Evolutionary conservation across 2,329 filamentous ascomycete genomes (phyloP), one percentile per base, ranked within the genome.

Genomic region (Nemania bipapillata): DNA sequence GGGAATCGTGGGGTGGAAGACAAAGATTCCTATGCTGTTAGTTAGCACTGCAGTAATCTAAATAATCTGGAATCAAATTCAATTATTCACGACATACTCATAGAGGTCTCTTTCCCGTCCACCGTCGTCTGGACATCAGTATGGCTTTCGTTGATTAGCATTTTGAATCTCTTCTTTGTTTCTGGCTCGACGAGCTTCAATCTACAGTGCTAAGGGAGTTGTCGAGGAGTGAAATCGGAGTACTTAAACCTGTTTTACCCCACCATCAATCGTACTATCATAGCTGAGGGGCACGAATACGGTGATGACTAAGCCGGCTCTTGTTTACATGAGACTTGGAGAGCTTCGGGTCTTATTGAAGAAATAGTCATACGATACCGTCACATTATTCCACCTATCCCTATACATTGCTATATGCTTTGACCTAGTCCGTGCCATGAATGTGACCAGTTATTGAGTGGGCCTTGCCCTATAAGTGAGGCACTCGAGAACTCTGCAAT

Each of bases 1-100:
- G 0, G 93, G 88, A 73, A 97, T 91, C 15, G 88, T 89, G 7
- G 94, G 94, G 78, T 97, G 93, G 81, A 94, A 97, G 78, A 96
- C 78, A 81, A 94, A 97, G 77, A 97, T 91, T 73, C 94, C 93
- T 97, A 66, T 71, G 53, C 60, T 40, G 15, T 40, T 32, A 9
- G n/a, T 72, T 70, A 74, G 69, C 64, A 54, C 7, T 11, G 20
- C 20, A n/a, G 11, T 24, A 30, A 2, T 53, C 32, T 22, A 55
- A 40, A 20, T 55, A 8, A 24, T 8, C 24, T 8, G 24, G 5
- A 35, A 9, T 26, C 2, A 42, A 52, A 24, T 32, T 32, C 30
- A 32, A 32, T 32, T 9, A 9, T 32, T 1, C 40, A 45, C 40
- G 15, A 22, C 45, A 20, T 77, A 87, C 86, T 83, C 86, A 88